A percentile compares a stretch with the other conserved stretches of the same genome.
Conservation (phyloP, 306 rosid species). For the Gynostemma pentaphyllum region DNA sequence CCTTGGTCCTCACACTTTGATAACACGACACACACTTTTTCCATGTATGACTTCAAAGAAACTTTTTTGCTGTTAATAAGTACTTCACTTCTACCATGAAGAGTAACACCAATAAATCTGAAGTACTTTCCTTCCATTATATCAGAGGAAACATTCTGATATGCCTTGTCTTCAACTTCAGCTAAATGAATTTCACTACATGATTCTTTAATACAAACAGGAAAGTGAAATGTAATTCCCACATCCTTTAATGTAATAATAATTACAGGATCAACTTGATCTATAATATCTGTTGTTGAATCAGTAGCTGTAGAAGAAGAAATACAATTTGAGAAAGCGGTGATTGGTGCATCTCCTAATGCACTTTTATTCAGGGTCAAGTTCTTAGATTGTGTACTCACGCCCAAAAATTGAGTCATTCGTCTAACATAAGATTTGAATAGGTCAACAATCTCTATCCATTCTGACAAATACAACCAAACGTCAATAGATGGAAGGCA, state of each 20-base stretch:
- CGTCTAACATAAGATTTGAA: constrained; percentile 24
- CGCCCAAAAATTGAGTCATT: constrained; percentile 17
- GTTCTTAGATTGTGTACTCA: constrained; percentile 14
- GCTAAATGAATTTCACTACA: constrained; percentile 23
- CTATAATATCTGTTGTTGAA: constrained; percentile 22
- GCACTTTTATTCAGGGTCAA: constrained; percentile 20
- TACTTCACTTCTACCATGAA: constrained; percentile 43
- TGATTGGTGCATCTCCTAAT: constrained; percentile 9
- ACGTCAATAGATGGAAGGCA: constrained; percentile 59
- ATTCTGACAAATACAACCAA: constrained; percentile 65
- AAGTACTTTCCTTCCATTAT: constrained; percentile 26
- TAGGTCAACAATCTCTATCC: constrained; percentile 48
- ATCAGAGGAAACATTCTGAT: constrained; percentile 27
- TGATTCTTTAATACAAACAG: constrained; percentile 37
- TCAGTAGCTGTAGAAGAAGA: constrained; percentile 21
- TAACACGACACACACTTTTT: constrained; percentile 50
- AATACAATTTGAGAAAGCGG: constrained; percentile 20
- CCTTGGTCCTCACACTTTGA: constrained; percentile 29
- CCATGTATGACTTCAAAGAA: constrained; percentile 38
- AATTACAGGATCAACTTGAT: constrained; percentile 23
- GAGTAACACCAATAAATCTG: constrained; percentile 32
- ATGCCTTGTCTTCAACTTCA: constrained; percentile 19
- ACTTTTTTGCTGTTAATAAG: constrained; percentile 21
- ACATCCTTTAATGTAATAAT: constrained; percentile 33
- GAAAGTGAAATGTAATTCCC: constrained; percentile 47